A percentile compares a stretch with the other conserved stretches of the same genome.
phyloP scores from a whole-genome alignment of 2,329 filamentous ascomycete species.

The Colletotrichum limetticola region DNA sequence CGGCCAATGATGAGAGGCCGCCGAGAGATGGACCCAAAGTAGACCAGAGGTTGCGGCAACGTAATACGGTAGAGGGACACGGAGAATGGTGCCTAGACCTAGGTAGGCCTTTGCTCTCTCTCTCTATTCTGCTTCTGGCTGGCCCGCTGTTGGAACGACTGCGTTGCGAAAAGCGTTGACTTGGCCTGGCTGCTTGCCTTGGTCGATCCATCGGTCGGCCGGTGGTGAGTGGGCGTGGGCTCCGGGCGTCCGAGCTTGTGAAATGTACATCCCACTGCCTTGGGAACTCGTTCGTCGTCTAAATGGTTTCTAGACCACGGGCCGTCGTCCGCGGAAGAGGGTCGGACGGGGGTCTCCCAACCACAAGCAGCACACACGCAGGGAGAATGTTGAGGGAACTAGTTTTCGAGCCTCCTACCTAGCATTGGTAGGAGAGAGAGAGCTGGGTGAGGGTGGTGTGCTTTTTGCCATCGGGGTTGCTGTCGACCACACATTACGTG shows the following conservation, averaged over 20 bases:
- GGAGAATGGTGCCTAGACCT: background rate
- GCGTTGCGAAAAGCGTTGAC: background rate
- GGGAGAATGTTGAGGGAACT: slow-evolving; percentile 4
- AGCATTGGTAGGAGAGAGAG: background rate
- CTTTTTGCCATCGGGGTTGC: background rate
- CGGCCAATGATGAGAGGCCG: background rate
- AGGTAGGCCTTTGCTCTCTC: background rate
- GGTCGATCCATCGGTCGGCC: background rate
- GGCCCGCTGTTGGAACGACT: background rate
- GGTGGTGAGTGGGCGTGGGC: background rate
- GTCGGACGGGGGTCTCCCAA: background rate
- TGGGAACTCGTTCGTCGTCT: background rate
- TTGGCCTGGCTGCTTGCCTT: background rate
- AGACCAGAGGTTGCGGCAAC: background rate
- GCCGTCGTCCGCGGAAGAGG: background rate
- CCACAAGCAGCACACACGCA: background rate
- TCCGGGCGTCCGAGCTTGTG: background rate
- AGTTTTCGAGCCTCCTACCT: background rate
- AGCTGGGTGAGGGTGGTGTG: background rate
- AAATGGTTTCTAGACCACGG: background rate
- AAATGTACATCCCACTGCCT: background rate
- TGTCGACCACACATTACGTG: too few relatives aligned
- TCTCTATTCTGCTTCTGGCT: background rate
- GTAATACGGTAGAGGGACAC: background rate
- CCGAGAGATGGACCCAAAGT: background rate